Percentiles rank a stretch among this genome's conserved stretches.
Evolutionary conservation across 768 basidiomycete species (phyloP).

Genomic region (Lactifluus hygrophoroides): DNA sequence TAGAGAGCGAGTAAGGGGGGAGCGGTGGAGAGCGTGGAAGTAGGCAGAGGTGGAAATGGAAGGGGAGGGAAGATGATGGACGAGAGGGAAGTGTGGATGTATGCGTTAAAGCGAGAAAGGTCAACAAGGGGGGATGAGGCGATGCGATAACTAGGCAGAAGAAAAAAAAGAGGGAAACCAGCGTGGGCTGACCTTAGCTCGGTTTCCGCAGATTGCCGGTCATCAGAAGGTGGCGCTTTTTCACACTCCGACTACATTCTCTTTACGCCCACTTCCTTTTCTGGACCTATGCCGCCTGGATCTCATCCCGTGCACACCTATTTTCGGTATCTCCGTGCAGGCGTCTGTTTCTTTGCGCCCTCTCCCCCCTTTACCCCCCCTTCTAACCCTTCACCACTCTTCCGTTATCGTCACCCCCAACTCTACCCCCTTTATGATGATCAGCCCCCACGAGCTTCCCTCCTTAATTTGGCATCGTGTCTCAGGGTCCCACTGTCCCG

Average conservation of each 20-base stretch:
- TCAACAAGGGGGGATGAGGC: too few species aligned
- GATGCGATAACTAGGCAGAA: slow-evolving; percentile 4
- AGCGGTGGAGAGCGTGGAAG: slow-evolving; percentile 16
- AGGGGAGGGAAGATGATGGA: slow-evolving; percentile 6
- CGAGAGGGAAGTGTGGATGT: slow-evolving; percentile 18
- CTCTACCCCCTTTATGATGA: not conserved
- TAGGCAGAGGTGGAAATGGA: too few species aligned
- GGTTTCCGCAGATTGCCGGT: not conserved
- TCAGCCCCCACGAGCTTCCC: not conserved
- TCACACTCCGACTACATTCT: slow-evolving; percentile 11
- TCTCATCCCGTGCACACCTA: not conserved
- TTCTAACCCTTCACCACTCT: not conserved
- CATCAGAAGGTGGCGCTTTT: slow-evolving; percentile 19
- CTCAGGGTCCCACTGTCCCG: not conserved
- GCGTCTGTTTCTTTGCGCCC: not conserved
- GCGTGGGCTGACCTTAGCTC: slow-evolving; percentile 15
- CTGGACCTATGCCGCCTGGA: slow-evolving; percentile 8
- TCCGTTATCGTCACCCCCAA: slow-evolving; percentile 15
- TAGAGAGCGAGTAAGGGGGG: not conserved
- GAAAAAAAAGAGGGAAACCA: not conserved
- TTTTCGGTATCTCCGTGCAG: slow-evolving; percentile 13
- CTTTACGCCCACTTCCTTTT: slow-evolving; percentile 7
- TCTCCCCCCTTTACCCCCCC: not conserved
- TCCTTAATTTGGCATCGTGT: slow-evolving; percentile 4
- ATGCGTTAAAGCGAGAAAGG: slow-evolving; percentile 22